A percentile compares a stretch with the other conserved stretches of the same genome.
Conservation (phyloP, 768 basidiomycete genomes). For the Clathrus columnatus region DNA sequence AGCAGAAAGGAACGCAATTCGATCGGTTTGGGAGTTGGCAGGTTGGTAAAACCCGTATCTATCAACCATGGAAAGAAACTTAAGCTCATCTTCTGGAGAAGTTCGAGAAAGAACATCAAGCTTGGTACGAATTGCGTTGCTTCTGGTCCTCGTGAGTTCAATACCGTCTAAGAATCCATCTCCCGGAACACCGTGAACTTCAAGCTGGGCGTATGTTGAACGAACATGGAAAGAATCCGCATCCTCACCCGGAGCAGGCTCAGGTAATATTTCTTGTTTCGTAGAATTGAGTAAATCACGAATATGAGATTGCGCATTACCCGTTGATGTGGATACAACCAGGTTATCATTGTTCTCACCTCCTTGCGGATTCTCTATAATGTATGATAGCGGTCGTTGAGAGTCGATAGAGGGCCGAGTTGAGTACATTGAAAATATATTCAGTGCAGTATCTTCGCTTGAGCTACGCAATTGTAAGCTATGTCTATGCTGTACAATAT, state of each 20-base stretch:
- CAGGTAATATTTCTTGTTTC: background rate
- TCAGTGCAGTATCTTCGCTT: constrained; percentile 68
- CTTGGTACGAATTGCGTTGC: constrained; percentile 50
- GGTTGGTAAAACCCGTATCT: constrained; percentile 90
- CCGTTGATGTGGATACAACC: background rate
- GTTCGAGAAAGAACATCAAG: constrained; percentile 42
- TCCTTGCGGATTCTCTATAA: background rate
- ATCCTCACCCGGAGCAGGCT: constrained; percentile 45
- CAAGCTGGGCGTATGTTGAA: constrained; percentile 84
- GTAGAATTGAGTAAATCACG: background rate
- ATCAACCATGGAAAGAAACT: constrained; percentile 71
- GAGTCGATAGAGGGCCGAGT: constrained; percentile 26
- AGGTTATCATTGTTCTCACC: background rate
- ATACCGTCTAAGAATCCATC: constrained; percentile 93
- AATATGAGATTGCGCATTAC: background rate
- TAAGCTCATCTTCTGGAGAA: constrained; percentile 63
- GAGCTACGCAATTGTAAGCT: constrained; percentile 33
- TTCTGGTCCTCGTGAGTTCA: constrained; percentile 79
- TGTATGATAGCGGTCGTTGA: background rate
- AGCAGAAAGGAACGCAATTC: constrained; percentile 63
- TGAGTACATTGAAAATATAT: constrained; percentile 84
- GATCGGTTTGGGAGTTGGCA: constrained; percentile 62
- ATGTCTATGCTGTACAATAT: background rate
- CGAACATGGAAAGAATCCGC: constrained; percentile 76
- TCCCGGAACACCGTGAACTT: constrained; percentile 81